phyloP scores from a whole-genome alignment of 2,329 filamentous ascomycete genomes.

The Aureobasidium vineae region DNA sequence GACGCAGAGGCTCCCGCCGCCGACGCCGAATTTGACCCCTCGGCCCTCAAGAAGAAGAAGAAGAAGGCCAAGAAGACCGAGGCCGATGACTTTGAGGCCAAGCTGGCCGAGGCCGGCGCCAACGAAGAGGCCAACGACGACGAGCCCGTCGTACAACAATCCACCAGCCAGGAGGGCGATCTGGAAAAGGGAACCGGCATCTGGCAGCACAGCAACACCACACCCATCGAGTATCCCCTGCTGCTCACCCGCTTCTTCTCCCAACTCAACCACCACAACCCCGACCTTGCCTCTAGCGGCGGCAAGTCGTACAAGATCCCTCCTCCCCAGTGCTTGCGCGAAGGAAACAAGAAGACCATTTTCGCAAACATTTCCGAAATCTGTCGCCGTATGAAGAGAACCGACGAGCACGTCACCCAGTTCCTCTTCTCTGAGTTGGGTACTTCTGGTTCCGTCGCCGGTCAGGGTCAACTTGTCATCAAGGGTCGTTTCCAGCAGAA shows the following conservation, averaged over 20 bases:
- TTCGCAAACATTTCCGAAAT: constrained; percentile 99
- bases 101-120: constrained; percentile 61
- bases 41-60: constrained; percentile 81
- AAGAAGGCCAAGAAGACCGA: constrained; percentile 65
- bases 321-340: constrained; percentile 94
- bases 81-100: constrained; percentile 64
- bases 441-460: constrained; percentile 93
- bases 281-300: constrained; percentile 72
- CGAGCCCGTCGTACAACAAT: constrained; percentile 30
- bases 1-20: constrained; percentile 50
- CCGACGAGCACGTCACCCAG: constrained; percentile 86
- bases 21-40: constrained; percentile 62
- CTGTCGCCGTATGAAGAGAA: constrained; percentile 98
- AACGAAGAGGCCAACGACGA: constrained; percentile 52
- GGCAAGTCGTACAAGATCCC: constrained; percentile 99
- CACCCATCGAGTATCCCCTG: constrained; percentile 77
- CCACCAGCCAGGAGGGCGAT: constrained; percentile 63
- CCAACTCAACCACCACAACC: constrained; percentile 92
- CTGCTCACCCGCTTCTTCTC: constrained; percentile 92
- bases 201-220: constrained; percentile 78
- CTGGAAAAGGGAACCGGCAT: constrained; percentile 86
- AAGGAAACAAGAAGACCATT: constrained; percentile 99
- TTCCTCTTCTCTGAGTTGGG: constrained; percentile 98
- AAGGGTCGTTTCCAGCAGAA: constrained; percentile 99
- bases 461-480: constrained; percentile 89